A percentile compares a stretch with the other conserved stretches of the same genome.
These are phyloP conservation scores for Punica granatum DNA, from an alignment of 345 rosid genomes.

Conservation along the genomic window DNA sequence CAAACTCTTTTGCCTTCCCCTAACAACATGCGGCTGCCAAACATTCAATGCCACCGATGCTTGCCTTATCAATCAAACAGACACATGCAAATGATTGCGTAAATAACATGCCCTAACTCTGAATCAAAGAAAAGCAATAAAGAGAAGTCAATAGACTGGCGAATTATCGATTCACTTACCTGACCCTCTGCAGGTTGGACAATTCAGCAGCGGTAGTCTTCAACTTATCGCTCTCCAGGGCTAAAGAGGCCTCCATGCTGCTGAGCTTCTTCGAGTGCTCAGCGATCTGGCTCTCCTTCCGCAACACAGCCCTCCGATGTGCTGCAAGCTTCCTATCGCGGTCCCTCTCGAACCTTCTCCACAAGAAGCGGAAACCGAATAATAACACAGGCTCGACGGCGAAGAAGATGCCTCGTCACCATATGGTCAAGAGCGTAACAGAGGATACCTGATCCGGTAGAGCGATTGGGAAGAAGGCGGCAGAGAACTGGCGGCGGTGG, in stretches of 20 bases:
- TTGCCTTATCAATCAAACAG: constrained; percentile 40
- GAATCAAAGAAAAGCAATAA: background rate
- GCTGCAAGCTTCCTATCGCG: constrained; percentile 47
- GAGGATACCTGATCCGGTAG: constrained; percentile 43
- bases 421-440: background rate
- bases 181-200: constrained; percentile 47
- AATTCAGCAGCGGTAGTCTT: constrained; percentile 31
- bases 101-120: background rate
- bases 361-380: background rate
- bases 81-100: background rate
- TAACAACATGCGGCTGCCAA: constrained; percentile 81
- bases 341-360: constrained; percentile 64
- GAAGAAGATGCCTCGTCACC: background rate
- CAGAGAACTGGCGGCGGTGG: constrained; percentile 18
- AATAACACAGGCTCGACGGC: background rate
- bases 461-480: constrained; percentile 28
- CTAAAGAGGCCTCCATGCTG: constrained; percentile 36
- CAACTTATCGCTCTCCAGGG: constrained; percentile 43
- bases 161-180: constrained; percentile 30
- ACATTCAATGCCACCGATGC: constrained; percentile 87
- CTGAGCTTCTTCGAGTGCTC: constrained; percentile 47
- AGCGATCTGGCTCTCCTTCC: constrained; percentile 64
- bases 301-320: constrained; percentile 47
- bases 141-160: background rate
- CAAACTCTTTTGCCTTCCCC: constrained; percentile 57